Base-by-base conservation (phyloP, 148 eudicot genomes). In the Rhododendron kiyosumense region DNA sequence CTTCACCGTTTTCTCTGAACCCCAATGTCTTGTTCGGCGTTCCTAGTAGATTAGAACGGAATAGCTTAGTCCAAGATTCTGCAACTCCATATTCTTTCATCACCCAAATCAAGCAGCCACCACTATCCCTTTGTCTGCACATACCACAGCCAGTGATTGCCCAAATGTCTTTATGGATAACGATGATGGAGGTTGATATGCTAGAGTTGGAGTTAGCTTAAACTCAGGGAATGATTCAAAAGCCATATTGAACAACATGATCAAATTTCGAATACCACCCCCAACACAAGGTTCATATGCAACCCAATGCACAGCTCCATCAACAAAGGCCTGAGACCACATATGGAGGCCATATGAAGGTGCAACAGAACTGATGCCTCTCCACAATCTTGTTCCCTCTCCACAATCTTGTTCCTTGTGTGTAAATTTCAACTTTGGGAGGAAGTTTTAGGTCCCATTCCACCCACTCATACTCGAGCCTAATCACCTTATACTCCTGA, bases 261-360 rank as follows among this genome's bases (percentile, higher is more conserved):
- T 85, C 86, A 82, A 85, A 87, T 45, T 77, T 9, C 81, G 71
- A 52, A 9, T 2, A 43, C 79, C n/a, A 41, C 48, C 52, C 13
- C 20, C 61, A 59, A 9, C 52, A 43, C 14, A 13, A 30, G 54
- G 51, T 12, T 80, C 51, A 73, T 30, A 78, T 3, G 81, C 89
- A 83, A 85, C n/a, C 91, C 91, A 89, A 85, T 89, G 91, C 43
- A 89, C 87, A 78, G 38, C 48, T 20, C 90, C 90, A 54, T 74
- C 51, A 46, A 84, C 22, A 49, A 85, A 89, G 54, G 59, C 87
- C 67, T 87, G 90, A 17, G 81, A 36, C 90, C 86, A 85, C 12
- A 46, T 46, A 46, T 2, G 9, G 17, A 46, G 22, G 73, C 13
- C 28, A 73, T 24, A 51, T 4, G 26, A 15, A 65, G 74, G 77